Evolutionary conservation across 768 basidiomycete species (phyloP), one percentile per base, ranked within the genome.

Genomic region (Pulveroboletus ravenelii): DNA sequence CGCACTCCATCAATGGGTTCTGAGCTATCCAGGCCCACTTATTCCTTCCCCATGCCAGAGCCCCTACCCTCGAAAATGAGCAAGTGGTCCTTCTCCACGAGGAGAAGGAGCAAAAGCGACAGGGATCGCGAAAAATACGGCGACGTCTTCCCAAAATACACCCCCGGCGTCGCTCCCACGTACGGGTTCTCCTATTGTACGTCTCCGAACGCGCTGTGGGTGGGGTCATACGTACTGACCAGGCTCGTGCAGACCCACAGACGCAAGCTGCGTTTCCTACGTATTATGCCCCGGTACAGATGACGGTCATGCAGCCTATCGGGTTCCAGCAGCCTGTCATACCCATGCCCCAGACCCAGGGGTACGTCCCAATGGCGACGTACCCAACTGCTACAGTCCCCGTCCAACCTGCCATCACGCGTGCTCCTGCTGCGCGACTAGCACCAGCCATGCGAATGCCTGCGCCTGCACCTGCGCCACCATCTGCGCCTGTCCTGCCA

Each of bases 281-380:
- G 6, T 68, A 69, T 10, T 67, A 66, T 48, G 58, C 65, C 1
- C 67, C 65, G 2, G 52, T 68, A 10, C 58, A 55, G 45, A 57
- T 67, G 56, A 50, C 52, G 5, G 37, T 63, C 38, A 12, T 58
- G 15, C 63, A 57, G 17, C 64, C 64, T 13, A 30, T 45, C 13
- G 60, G 55, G 5, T 15, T 58, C 5, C 66, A 68, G n/a, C 66
- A 69, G 30, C 67, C 65, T 10, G 5, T 68, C 20, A 37, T 58
- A 5, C 36, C 63, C 25, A 62, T 66, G 62, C 62, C 64, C 6
- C 64, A 66, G 32, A 7, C 41, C 2, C 20, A 23, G 20, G 20
- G 20, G 3, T 68, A 67, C 17, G 15, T 62, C 13, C 67, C 65
- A 10, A 56, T 69, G 42, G 50, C 55, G n/a, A n/a, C 52, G 20